phyloP scores from a whole-genome alignment of 2,329 filamentous ascomycete species.

The Achaetomium macrosporum region DNA sequence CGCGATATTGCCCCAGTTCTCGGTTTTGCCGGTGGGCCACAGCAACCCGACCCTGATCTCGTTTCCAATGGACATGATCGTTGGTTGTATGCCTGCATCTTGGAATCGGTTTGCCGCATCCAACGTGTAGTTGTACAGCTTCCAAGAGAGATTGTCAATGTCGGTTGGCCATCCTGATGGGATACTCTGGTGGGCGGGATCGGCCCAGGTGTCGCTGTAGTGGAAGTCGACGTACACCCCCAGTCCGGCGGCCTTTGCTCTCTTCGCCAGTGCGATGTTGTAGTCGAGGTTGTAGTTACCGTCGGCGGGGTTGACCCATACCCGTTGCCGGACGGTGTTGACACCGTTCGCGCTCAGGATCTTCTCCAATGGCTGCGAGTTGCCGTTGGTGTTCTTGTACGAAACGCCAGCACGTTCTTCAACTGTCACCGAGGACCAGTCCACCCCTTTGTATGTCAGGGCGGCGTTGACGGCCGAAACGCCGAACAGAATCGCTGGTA shows the following conservation, averaged over 20 bases:
- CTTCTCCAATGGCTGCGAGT: slow-evolving; percentile 50
- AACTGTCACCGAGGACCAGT: slow-evolving; percentile 63
- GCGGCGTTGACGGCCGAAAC: slow-evolving; percentile 26
- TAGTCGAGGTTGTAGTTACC: slow-evolving; percentile 65
- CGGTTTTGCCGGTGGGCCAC: slow-evolving; percentile 56
- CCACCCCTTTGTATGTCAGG: slow-evolving; percentile 59
- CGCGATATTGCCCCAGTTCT: slow-evolving; percentile 54
- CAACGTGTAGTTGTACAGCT: slow-evolving; percentile 64
- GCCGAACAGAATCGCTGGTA: slow-evolving; percentile 17
- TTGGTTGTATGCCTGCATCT: slow-evolving; percentile 46
- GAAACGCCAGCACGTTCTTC: slow-evolving; percentile 56
- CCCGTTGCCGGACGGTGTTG: slow-evolving; percentile 63
- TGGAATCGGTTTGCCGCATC: slow-evolving; percentile 57
- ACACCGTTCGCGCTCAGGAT: slow-evolving; percentile 58
- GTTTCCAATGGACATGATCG: slow-evolving; percentile 66
- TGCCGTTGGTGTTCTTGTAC: slow-evolving; percentile 54
- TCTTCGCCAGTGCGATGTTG: slow-evolving; percentile 61
- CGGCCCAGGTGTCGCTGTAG: slow-evolving; percentile 47
- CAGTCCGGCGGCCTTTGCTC: slow-evolving; percentile 58
- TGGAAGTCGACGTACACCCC: slow-evolving; percentile 41
- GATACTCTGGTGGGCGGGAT: slow-evolving; percentile 56
- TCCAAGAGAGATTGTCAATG: slow-evolving; percentile 52
- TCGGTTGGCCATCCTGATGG: slow-evolving; percentile 59
- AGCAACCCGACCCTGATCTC: slow-evolving; percentile 64
- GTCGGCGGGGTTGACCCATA: slow-evolving; percentile 64